Evolutionary conservation across 345 rosid species (phyloP).

Genomic region (Euphorbia peplus): DNA sequence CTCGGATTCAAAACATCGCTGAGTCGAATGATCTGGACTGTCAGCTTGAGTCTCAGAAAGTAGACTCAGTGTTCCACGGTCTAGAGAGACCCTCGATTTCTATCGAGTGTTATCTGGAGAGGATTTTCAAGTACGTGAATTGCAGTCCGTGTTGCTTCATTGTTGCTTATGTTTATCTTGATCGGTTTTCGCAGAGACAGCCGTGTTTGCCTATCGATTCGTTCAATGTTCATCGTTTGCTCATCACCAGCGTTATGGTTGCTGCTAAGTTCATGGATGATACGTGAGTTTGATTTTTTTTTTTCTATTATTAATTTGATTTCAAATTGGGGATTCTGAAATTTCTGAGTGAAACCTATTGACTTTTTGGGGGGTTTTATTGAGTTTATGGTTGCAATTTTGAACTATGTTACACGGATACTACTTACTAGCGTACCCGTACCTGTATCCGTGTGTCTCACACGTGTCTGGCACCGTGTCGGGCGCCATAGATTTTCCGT

Average conservation of each 20-base stretch:
- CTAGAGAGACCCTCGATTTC: conserved; percentile 69
- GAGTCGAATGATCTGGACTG: conserved; percentile 57
- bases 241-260: conserved; percentile 82
- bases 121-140: conserved; percentile 84
- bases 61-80: conserved; percentile 76
- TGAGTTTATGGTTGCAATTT: background rate
- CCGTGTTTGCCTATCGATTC: conserved; percentile 79
- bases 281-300: conserved; percentile 46
- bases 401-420: too few relatives aligned
- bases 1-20: conserved; percentile 62
- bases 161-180: conserved; percentile 85
- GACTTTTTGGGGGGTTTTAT: background rate
- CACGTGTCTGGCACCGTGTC: too few relatives aligned
- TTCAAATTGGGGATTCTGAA: background rate
- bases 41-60: conserved; percentile 42
- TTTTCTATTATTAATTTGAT: too few relatives aligned
- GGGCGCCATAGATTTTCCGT: too few relatives aligned
- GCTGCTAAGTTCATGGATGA: conserved; percentile 95
- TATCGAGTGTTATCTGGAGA: conserved; percentile 63
- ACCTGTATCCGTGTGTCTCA: too few relatives aligned
- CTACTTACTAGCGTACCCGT: too few relatives aligned
- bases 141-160: conserved; percentile 86
- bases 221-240: conserved; percentile 82
- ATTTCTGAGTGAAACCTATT: background rate
- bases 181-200: conserved; percentile 69